Conservation (phyloP, 768 basidiomycete genomes). For the Crepidotus variabilis region DNA sequence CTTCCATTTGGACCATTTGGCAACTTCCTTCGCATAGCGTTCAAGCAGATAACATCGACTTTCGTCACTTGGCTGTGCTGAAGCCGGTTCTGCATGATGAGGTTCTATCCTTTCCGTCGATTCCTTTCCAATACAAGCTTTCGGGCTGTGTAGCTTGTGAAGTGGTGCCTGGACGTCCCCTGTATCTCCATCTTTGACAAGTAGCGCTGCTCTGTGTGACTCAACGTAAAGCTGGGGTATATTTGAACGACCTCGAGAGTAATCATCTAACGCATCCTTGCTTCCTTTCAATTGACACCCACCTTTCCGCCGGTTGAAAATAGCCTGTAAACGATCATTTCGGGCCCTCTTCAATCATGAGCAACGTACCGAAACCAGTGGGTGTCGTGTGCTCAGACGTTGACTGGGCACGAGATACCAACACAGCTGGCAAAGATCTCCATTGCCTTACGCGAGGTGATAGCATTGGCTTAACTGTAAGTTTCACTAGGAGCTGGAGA, state of each 20-base stretch:
- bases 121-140: too few relatives aligned
- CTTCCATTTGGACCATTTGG: background rate
- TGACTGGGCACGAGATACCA: background rate
- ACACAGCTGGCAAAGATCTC: background rate
- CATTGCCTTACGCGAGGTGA: slow-evolving; percentile 29
- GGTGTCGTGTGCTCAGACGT: background rate
- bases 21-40: background rate
- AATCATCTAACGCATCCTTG: background rate
- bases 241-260: background rate
- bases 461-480: slow-evolving; percentile 33
- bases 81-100: background rate
- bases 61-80: background rate
- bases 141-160: background rate
- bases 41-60: background rate
- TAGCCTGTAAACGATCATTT: too few relatives aligned
- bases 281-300: background rate
- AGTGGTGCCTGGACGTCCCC: background rate
- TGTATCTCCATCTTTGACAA: background rate
- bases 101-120: too few relatives aligned
- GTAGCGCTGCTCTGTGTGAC: background rate
- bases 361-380: background rate
- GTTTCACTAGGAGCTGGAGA: background rate
- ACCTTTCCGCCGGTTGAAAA: too few relatives aligned
- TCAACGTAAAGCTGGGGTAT: background rate
- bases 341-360: background rate